These are phyloP conservation scores for Hibiscus tridactylites DNA, from an alignment of 345 rosid genomes.

Conservation along the genomic window DNA sequence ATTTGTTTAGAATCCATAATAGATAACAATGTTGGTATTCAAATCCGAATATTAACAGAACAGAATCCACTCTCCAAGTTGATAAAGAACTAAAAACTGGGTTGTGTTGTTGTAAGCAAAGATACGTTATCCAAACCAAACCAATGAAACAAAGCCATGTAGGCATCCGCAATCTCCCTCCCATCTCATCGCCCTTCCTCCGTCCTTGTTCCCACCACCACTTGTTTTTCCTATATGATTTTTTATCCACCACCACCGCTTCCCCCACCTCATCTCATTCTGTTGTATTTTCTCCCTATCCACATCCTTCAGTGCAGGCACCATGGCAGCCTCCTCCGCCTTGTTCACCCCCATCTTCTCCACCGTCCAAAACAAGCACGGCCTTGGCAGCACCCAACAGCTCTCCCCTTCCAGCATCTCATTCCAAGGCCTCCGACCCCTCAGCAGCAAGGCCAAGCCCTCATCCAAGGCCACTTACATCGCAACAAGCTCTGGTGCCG, in stretches of 20 bases:
- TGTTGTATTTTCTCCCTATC: background rate
- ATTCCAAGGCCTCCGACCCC: constrained; percentile 37
- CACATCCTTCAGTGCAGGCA: background rate
- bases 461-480: constrained; percentile 21
- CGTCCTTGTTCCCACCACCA: background rate
- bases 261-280: background rate
- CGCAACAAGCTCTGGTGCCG: constrained; percentile 19
- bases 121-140: constrained; percentile 27
- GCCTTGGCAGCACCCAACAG: constrained; percentile 6
- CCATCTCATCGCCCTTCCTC: background rate
- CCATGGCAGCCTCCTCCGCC: constrained; percentile 24
- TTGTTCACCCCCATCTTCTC: constrained; percentile 25
- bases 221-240: background rate
- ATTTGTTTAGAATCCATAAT: no score
- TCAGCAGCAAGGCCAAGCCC: constrained; percentile 23
- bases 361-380: constrained; percentile 29
- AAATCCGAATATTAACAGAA: no score
- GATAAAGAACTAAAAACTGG: no score
- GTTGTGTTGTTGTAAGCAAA: background rate
- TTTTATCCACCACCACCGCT: background rate
- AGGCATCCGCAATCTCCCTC: constrained; percentile 22
- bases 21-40: no score
- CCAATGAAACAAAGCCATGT: constrained; percentile 42
- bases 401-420: constrained; percentile 34
- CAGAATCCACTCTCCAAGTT: no score